Evolutionary conservation across 164 flowering plant genomes (phyloP).

Genomic region (Tinospora cordifolia): DNA sequence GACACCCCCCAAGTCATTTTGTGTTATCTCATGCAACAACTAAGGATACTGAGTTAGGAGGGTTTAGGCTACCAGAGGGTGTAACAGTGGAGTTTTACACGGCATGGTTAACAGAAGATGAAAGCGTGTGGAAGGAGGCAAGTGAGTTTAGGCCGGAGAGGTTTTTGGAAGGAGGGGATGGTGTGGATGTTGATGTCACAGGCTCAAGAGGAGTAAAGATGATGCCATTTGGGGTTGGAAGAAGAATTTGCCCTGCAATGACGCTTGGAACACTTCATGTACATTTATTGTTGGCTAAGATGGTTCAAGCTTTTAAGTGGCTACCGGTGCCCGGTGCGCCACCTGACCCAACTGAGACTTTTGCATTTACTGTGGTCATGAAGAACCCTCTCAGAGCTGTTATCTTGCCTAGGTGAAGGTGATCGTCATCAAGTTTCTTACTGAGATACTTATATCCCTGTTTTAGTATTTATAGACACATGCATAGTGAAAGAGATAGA

Average conservation of each 20-base stretch:
- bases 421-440: too few species aligned
- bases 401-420: too few species aligned
- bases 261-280: slow-evolving; percentile 63
- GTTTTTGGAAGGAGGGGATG: slow-evolving; percentile 60
- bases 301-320: slow-evolving; percentile 87
- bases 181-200: slow-evolving; percentile 66
- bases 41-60: slow-evolving; percentile 55
- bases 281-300: slow-evolving; percentile 53
- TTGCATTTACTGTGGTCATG: slow-evolving; percentile 89
- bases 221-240: slow-evolving; percentile 86
- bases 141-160: slow-evolving; percentile 75
- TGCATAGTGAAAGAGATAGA: too few species aligned
- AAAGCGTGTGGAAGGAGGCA: slow-evolving; percentile 62
- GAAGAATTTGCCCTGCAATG: slow-evolving; percentile 83
- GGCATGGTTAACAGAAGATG: slow-evolving; percentile 73
- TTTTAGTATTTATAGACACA: too few species aligned
- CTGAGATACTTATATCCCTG: too few species aligned
- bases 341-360: slow-evolving; percentile 81
- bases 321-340: slow-evolving; percentile 41
- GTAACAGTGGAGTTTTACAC: slow-evolving; percentile 73
- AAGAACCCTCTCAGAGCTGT: too few species aligned
- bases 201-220: slow-evolving; percentile 61
- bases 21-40: slow-evolving; percentile 64
- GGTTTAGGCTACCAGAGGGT: slow-evolving; percentile 58
- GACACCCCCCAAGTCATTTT: slow-evolving; percentile 91